phyloP scores from a whole-genome alignment of 169 alveolate species.

The Nephromyces sp. region DNA sequence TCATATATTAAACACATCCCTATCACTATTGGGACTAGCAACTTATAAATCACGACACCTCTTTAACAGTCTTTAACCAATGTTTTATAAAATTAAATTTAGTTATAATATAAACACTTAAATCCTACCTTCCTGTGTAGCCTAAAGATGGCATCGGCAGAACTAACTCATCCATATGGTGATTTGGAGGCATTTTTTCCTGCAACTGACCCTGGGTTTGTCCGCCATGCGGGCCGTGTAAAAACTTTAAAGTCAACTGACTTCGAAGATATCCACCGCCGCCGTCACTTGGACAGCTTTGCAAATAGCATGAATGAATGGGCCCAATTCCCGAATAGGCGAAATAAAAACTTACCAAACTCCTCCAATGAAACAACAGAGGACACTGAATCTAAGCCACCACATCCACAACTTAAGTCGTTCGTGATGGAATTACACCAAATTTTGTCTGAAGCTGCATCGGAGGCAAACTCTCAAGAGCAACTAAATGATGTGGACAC shows the following conservation, averaged over 20 bases:
- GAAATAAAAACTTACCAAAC: too few relatives aligned
- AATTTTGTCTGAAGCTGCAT: too few relatives aligned
- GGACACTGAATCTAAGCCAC: constrained; percentile 19
- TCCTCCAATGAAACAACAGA: too few relatives aligned
- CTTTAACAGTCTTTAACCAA: too few relatives aligned
- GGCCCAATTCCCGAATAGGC: constrained; percentile 34
- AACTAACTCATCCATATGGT: not conserved
- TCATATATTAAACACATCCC: too few relatives aligned
- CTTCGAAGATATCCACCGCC: constrained; percentile 41
- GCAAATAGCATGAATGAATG: constrained; percentile 45
- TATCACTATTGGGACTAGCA: too few relatives aligned
- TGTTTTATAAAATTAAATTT: too few relatives aligned
- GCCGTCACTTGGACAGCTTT: constrained; percentile 44
- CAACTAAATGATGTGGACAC: constrained; percentile 36
- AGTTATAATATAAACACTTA: too few relatives aligned
- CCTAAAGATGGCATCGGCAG: not conserved
- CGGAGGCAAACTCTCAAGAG: not conserved
- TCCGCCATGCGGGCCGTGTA: constrained; percentile 47
- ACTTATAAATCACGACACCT: too few relatives aligned
- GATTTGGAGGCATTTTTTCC: constrained; percentile 32
- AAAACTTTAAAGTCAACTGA: constrained; percentile 36
- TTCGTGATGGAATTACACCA: constrained; percentile 35
- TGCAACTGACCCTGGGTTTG: constrained; percentile 43
- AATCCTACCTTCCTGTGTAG: too few relatives aligned
- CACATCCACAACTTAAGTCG: constrained; percentile 13